These are phyloP conservation scores for Tuber magnatum DNA, from an alignment of 495 filamentous ascomycete species.

Conservation along the genomic window DNA sequence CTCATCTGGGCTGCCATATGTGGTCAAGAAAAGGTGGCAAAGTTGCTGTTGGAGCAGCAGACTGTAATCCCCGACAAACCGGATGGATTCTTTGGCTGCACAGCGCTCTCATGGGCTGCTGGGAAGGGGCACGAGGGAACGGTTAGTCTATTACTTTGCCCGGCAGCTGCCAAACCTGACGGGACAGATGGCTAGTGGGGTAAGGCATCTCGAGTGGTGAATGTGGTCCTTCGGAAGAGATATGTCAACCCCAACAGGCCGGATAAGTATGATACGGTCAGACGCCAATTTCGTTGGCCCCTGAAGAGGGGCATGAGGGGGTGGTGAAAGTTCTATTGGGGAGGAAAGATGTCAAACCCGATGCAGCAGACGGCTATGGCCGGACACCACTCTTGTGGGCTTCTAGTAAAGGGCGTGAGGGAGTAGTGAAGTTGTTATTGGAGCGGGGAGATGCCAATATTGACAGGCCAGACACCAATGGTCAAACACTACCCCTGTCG, in stretches of 20 bases:
- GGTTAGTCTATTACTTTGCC: background rate
- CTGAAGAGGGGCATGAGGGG: background rate
- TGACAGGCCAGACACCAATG: too few relatives aligned
- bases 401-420: too few relatives aligned
- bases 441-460: too few relatives aligned
- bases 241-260: background rate
- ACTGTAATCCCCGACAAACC: background rate
- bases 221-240: background rate
- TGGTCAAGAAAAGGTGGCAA: background rate
- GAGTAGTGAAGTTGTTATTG: too few relatives aligned
- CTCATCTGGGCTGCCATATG: background rate
- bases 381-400: too few relatives aligned
- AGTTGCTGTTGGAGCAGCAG: background rate
- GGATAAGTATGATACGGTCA: background rate
- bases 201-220: background rate
- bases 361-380: too few relatives aligned
- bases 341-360: background rate
- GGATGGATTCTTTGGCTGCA: background rate
- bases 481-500: too few relatives aligned
- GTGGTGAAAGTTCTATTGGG: background rate
- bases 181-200: background rate
- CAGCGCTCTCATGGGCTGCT: background rate
- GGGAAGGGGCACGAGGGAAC: background rate
- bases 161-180: background rate
- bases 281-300: background rate